Evolutionary conservation across 352 stramenopile species (phyloP).

Genomic region (Globisporangium echinulatum): DNA sequence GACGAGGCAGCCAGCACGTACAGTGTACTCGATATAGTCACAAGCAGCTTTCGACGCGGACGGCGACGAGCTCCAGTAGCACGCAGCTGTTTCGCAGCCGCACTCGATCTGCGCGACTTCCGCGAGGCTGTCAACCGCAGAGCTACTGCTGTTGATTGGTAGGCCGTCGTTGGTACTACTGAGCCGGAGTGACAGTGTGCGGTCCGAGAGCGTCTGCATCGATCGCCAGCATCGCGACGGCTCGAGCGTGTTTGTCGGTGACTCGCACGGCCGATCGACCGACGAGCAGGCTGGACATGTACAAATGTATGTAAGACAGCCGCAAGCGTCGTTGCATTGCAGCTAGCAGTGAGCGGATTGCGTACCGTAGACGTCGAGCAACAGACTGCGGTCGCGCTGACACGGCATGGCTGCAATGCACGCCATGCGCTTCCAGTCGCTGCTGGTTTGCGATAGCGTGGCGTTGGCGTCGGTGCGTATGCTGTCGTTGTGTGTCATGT

Average conservation of each 20-base stretch:
- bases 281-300: slow-evolving; percentile 18
- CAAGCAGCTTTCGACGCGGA: slow-evolving; percentile 13
- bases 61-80: slow-evolving; percentile 47
- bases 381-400: slow-evolving; percentile 13
- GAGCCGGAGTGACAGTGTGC: slow-evolving; percentile 20
- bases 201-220: slow-evolving; percentile 21
- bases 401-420: slow-evolving; percentile 14
- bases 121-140: slow-evolving; percentile 31
- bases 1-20: slow-evolving; percentile 38
- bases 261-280: slow-evolving; percentile 24
- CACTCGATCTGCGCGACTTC: slow-evolving; percentile 55
- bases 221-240: slow-evolving; percentile 28
- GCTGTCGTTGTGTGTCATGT: neutral
- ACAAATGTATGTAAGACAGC: neutral
- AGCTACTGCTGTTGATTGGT: neutral
- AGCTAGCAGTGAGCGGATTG: neutral
- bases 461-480: slow-evolving; percentile 8
- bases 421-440: slow-evolving; percentile 22
- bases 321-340: too few relatives aligned
- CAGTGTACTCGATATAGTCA: slow-evolving; percentile 65
- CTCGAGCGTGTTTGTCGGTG: slow-evolving; percentile 26
- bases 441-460: neutral
- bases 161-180: neutral
- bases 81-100: slow-evolving; percentile 52
- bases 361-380: slow-evolving; percentile 21